Evolutionary conservation across 306 rosid species (phyloP).

Genomic region (Malus domestica): DNA sequence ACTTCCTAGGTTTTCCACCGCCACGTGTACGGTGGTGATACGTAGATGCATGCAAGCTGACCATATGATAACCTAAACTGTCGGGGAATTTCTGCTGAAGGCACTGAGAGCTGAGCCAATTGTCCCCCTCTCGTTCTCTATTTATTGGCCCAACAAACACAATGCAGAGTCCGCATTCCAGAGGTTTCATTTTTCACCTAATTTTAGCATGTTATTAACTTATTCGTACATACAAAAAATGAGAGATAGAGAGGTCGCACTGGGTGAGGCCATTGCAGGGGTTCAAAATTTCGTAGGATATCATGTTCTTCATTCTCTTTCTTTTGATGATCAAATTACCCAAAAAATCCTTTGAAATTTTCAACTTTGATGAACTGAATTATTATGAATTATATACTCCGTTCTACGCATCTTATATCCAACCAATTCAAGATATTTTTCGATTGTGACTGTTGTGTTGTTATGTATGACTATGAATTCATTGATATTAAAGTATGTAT

Average conservation of each 20-base stretch:
- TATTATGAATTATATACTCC: too few relatives aligned
- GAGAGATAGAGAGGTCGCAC: too few relatives aligned
- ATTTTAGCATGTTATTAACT: too few relatives aligned
- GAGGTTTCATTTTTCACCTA: background rate
- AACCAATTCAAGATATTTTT: too few relatives aligned
- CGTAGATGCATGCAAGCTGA: background rate
- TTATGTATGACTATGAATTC: too few relatives aligned
- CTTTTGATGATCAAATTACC: background rate
- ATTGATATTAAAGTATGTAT: too few relatives aligned
- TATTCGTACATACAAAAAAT: too few relatives aligned
- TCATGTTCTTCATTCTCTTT: background rate
- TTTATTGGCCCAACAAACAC: background rate
- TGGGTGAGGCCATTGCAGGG: background rate
- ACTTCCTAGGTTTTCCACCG: background rate
- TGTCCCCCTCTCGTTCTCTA: conserved; percentile 20
- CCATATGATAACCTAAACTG: background rate
- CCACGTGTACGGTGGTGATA: conserved; percentile 13
- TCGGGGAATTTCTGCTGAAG: conserved; percentile 14
- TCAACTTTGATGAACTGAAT: too few relatives aligned
- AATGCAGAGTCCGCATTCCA: conserved; percentile 11
- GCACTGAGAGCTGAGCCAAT: conserved; percentile 16
- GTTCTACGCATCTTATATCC: too few relatives aligned
- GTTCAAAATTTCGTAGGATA: background rate
- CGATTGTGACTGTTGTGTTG: too few relatives aligned
- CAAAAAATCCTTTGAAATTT: background rate